These are phyloP conservation scores for Oenanthe sinensis DNA, from an alignment of 129 eudicot species.

Conservation along the genomic window DNA sequence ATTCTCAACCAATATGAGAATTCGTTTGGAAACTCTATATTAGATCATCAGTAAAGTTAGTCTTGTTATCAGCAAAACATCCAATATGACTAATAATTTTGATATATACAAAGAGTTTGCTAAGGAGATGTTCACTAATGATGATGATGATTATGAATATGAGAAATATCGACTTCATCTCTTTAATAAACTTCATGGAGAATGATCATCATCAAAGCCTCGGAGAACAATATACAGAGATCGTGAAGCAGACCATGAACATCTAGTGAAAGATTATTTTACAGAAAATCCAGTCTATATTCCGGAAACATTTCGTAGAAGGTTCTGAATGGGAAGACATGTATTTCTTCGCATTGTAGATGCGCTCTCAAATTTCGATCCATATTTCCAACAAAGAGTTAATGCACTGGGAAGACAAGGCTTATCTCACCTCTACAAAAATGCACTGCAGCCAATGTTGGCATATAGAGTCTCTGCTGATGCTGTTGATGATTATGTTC, in stretches of 20 bases:
- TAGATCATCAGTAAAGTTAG: not conserved
- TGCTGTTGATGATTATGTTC: not conserved
- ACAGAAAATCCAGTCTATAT: not conserved
- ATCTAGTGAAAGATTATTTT: not conserved
- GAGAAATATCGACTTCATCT: not conserved
- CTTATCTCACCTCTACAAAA: not conserved
- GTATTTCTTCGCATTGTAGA: not conserved
- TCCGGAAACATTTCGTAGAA: not conserved
- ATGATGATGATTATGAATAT: not conserved
- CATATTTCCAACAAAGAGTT: not conserved
- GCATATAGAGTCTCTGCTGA: not conserved
- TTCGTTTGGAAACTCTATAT: not conserved
- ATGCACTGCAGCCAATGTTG: not conserved
- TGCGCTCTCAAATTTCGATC: not conserved
- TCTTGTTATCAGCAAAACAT: not conserved
- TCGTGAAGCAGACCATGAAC: not conserved
- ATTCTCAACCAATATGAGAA: not conserved
- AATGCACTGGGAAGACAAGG: not conserved
- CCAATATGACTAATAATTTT: not conserved
- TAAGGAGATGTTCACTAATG: not conserved
- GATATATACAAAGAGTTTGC: not conserved
- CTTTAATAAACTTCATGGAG: not conserved
- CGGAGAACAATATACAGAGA: not conserved
- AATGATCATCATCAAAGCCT: not conserved
- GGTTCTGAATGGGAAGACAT: not conserved